phyloP scores from a whole-genome alignment of 306 rosid genomes.

The Cyamopsis tetragonoloba region DNA sequence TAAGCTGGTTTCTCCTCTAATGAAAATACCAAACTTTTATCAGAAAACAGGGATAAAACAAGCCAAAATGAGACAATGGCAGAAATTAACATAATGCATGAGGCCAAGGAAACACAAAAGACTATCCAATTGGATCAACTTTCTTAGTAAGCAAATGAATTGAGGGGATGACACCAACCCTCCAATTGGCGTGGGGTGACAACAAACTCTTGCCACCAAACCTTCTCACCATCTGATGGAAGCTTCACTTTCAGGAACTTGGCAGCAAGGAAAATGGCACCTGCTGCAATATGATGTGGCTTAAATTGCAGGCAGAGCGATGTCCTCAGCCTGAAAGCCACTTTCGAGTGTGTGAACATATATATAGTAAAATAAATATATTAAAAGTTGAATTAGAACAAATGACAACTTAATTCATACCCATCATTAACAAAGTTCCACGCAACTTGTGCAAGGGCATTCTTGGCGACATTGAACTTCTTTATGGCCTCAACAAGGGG shows the following conservation, averaged over 20 bases:
- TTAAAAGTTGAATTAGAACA: slow-evolving; percentile 20
- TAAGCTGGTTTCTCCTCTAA: neutral
- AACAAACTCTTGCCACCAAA: slow-evolving; percentile 99
- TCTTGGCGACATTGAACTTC: slow-evolving; percentile 90
- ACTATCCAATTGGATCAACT: slow-evolving; percentile 30
- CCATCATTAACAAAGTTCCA: slow-evolving; percentile 99
- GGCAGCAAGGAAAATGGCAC: slow-evolving; percentile 99
- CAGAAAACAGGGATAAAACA: slow-evolving; percentile 15
- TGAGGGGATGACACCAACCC: slow-evolving; percentile 77
- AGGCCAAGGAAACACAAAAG: slow-evolving; percentile 28
- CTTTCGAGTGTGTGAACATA: slow-evolving; percentile 57
- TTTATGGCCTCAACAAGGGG: slow-evolving; percentile 99
- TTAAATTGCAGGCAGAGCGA: slow-evolving; percentile 99
- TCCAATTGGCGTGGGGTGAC: slow-evolving; percentile 99
- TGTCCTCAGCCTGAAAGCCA: slow-evolving; percentile 95
- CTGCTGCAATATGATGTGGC: slow-evolving; percentile 99
- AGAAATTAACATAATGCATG: slow-evolving; percentile 22
- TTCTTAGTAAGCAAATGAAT: slow-evolving; percentile 28
- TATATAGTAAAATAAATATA: slow-evolving; percentile 31
- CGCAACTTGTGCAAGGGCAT: slow-evolving; percentile 98
- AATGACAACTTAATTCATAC: slow-evolving; percentile 53
- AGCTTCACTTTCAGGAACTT: slow-evolving; percentile 98
- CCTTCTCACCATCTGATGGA: slow-evolving; percentile 97
- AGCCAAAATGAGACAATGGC: neutral
- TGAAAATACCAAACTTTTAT: slow-evolving; percentile 22